These are phyloP conservation scores for Tolypocladium inflatum DNA, from an alignment of 2,329 filamentous ascomycete genomes.

Conservation along the genomic window DNA sequence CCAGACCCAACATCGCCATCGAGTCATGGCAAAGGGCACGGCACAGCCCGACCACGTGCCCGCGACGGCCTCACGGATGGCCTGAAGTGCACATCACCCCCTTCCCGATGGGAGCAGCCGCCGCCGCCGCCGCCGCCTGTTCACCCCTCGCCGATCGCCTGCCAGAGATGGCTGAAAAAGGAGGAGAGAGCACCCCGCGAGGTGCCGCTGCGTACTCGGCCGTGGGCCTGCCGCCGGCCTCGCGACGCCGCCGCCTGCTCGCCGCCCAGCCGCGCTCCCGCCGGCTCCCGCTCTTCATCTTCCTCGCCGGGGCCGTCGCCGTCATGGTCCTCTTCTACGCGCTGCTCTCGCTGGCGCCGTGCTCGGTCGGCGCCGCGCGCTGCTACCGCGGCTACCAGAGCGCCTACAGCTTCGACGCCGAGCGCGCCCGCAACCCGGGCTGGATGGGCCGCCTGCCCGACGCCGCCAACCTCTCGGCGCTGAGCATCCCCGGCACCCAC, in stretches of 20 bases:
- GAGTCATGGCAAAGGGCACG: background rate
- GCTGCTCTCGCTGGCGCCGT: slow-evolving; percentile 12
- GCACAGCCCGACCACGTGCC: background rate
- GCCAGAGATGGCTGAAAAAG: background rate
- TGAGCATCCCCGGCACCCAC: slow-evolving; percentile 43
- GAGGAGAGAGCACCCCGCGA: background rate
- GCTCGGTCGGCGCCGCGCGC: slow-evolving; percentile 13
- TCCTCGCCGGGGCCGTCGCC: slow-evolving; percentile 7
- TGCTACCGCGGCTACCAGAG: slow-evolving; percentile 19
- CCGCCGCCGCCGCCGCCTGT: background rate
- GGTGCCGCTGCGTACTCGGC: background rate
- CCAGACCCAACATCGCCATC: background rate
- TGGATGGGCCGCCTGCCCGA: slow-evolving; percentile 38
- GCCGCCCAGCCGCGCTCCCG: slow-evolving; percentile 6
- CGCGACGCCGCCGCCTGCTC: slow-evolving; percentile 8
- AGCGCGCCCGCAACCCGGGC: slow-evolving; percentile 17
- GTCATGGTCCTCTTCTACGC: background rate
- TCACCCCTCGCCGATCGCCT: background rate
- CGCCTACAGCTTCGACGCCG: slow-evolving; percentile 32
- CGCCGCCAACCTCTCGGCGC: slow-evolving; percentile 26
- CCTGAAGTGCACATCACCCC: background rate
- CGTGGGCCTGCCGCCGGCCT: background rate
- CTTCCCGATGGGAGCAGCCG: background rate
- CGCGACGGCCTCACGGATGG: background rate
- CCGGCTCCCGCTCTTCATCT: slow-evolving; percentile 8